Conservation (phyloP, 495 filamentous ascomycete species). For the Pseudevernia furfuracea region DNA sequence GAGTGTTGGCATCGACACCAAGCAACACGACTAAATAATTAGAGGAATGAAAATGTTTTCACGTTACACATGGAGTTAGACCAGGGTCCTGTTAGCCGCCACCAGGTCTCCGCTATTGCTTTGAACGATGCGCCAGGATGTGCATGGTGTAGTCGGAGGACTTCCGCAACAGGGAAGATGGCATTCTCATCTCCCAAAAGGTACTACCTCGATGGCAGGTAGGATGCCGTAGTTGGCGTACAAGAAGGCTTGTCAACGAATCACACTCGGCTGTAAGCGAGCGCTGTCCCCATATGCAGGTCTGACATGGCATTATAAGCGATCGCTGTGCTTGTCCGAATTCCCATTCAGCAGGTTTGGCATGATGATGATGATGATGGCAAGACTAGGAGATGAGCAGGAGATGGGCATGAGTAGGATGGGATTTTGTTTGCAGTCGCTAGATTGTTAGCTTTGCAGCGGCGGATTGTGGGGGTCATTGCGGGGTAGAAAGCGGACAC, state of each 20-base stretch:
- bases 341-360: too few species aligned
- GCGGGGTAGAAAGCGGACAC: too few species aligned
- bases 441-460: too few species aligned
- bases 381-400: too few species aligned
- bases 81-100: neutral
- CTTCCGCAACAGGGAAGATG: neutral
- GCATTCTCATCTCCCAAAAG: neutral
- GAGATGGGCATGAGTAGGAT: too few species aligned
- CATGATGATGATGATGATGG: too few species aligned
- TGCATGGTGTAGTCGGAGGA: neutral
- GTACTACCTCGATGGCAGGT: neutral
- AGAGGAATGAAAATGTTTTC: neutral
- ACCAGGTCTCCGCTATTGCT: neutral
- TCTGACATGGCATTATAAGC: neutral
- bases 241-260: neutral
- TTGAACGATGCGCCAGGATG: neutral
- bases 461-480: too few species aligned
- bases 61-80: neutral
- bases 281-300: neutral
- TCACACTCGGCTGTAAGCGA: neutral
- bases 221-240: neutral
- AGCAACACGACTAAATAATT: neutral
- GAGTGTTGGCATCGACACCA: neutral
- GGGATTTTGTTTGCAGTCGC: too few species aligned
- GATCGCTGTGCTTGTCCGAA: too few species aligned